A percentile compares a stretch with the other conserved stretches of the same genome.
Conservation (phyloP, 2,329 filamentous ascomycete species). For the Aspergillus sojae region DNA sequence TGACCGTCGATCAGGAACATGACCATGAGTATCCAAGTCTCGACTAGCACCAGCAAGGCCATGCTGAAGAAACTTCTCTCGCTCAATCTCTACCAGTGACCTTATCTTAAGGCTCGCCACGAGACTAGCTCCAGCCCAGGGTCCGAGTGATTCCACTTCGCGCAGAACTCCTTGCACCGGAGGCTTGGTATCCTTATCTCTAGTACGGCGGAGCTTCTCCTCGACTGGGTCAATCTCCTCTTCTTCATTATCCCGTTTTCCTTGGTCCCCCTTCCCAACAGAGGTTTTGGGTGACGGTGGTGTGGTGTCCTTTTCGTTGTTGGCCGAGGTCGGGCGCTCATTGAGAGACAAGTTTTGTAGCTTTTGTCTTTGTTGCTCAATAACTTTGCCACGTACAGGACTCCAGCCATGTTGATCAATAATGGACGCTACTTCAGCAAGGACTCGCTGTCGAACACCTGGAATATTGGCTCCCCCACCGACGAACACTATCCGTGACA, state of each 20-base stretch:
- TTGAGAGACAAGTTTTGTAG: slow-evolving; percentile 41
- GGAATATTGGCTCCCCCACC: slow-evolving; percentile 79
- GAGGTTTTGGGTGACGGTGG: slow-evolving; percentile 22
- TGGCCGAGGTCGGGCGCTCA: slow-evolving; percentile 22
- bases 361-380: slow-evolving; percentile 52
- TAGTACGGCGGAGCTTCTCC: slow-evolving; percentile 41
- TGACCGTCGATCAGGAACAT: slow-evolving; percentile 43
- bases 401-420: slow-evolving; percentile 76
- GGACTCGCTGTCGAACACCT: slow-evolving; percentile 74
- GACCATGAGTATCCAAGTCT: slow-evolving; percentile 40
- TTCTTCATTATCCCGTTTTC: slow-evolving; percentile 23
- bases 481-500: slow-evolving; percentile 84
- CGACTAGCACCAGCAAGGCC: slow-evolving; percentile 50
- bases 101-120: slow-evolving; percentile 61
- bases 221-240: slow-evolving; percentile 52
- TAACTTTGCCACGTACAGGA: slow-evolving; percentile 69
- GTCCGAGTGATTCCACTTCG: slow-evolving; percentile 63
- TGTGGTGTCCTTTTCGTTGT: slow-evolving; percentile 12
- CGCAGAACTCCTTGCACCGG: slow-evolving; percentile 44
- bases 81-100: slow-evolving; percentile 65
- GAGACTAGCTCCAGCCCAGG: slow-evolving; percentile 68
- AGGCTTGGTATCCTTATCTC: slow-evolving; percentile 36
- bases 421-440: slow-evolving; percentile 72
- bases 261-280: slow-evolving; percentile 18
- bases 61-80: slow-evolving; percentile 62